phyloP scores from a whole-genome alignment of 768 basidiomycete genomes.

The Infundibulicybe gibba region DNA sequence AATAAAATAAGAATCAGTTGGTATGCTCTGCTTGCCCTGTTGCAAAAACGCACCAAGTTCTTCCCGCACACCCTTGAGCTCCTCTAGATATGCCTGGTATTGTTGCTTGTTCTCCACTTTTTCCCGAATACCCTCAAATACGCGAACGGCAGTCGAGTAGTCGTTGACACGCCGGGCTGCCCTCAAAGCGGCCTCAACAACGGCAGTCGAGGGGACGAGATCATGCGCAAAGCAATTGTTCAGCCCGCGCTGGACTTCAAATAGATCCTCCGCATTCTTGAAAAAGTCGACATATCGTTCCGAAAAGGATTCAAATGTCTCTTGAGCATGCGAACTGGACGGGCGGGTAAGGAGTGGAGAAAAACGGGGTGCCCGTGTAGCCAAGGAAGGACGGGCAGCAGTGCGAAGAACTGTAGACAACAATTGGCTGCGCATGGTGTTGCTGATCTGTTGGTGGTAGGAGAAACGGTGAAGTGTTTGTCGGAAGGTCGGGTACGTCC shows the following conservation, averaged over 20 bases:
- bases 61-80: constrained; percentile 82
- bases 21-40: background rate
- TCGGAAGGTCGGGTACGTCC: too few species aligned
- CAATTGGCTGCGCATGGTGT: constrained; percentile 55
- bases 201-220: constrained; percentile 80
- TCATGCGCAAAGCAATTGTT: constrained; percentile 99
- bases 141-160: constrained; percentile 93
- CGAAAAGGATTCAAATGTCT: constrained; percentile 93
- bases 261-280: constrained; percentile 88
- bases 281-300: constrained; percentile 94
- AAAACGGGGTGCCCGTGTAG: constrained; percentile 31
- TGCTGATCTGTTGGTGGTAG: background rate
- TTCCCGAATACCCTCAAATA: constrained; percentile 94
- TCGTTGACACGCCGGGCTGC: constrained; percentile 93
- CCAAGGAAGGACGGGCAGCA: constrained; percentile 45
- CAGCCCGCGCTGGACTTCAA: constrained; percentile 97
- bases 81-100: constrained; percentile 90
- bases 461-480: too few species aligned
- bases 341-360: constrained; percentile 42
- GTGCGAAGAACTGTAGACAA: constrained; percentile 61
- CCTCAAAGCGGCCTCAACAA: constrained; percentile 83
- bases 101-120: constrained; percentile 98
- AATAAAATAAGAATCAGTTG: too few species aligned
- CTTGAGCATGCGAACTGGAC: constrained; percentile 69
- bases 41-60: constrained; percentile 70